Percentiles rank a stretch among this genome's conserved stretches.
Evolutionary conservation across 805 yeast species (phyloP).

Genomic region (Ogataea nitratoaversa): DNA sequence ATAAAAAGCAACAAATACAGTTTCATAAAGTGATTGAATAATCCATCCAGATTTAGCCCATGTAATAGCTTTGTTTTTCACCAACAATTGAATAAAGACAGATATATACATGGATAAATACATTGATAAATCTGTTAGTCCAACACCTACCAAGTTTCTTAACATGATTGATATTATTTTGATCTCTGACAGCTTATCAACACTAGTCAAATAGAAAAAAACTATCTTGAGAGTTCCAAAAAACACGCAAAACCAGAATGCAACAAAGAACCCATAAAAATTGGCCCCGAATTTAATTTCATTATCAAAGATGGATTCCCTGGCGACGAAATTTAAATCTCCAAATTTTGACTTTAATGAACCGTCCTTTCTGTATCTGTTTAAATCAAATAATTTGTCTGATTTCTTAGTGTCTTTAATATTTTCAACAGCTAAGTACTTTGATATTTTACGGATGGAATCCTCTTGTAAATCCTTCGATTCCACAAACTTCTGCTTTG

Average conservation of each 20-base stretch:
- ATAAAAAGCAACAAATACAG: slow-evolving; percentile 48
- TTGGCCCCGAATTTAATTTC: slow-evolving; percentile 39
- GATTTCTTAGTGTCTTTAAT: background rate
- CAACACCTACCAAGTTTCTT: slow-evolving; percentile 63
- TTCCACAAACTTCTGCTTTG: background rate
- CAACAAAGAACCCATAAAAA: slow-evolving; percentile 77
- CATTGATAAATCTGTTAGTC: slow-evolving; percentile 69
- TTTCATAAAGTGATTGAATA: slow-evolving; percentile 53
- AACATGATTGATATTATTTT: slow-evolving; percentile 55
- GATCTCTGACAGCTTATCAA: slow-evolving; percentile 44
- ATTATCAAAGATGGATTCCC: slow-evolving; percentile 52
- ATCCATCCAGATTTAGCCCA: slow-evolving; percentile 71
- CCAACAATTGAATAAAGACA: slow-evolving; percentile 52
- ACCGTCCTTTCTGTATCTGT: slow-evolving; percentile 28
- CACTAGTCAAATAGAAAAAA: slow-evolving; percentile 45
- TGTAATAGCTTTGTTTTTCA: slow-evolving; percentile 39
- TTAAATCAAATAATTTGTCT: background rate
- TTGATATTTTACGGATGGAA: background rate
- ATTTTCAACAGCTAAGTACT: background rate
- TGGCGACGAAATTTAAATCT: slow-evolving; percentile 44
- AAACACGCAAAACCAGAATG: slow-evolving; percentile 70
- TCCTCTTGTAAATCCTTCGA: background rate
- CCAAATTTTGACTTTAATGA: slow-evolving; percentile 47
- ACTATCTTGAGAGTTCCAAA: slow-evolving; percentile 50
- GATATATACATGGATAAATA: slow-evolving; percentile 63